Conservation (phyloP, 805 yeast genomes). For the Candida insectalens region DNA sequence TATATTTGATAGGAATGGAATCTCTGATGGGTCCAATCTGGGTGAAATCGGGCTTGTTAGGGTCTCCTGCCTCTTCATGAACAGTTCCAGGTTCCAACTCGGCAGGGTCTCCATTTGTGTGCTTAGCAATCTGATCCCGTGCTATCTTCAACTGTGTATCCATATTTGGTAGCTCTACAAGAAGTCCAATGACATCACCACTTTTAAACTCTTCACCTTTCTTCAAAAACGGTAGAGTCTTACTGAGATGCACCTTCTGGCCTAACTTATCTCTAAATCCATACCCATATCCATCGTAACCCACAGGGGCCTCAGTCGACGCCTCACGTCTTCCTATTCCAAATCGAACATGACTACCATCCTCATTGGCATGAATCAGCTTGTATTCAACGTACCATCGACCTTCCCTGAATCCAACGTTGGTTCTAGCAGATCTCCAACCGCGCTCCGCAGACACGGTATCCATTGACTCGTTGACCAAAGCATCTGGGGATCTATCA, state of each 20-base stretch:
- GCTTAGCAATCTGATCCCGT: constrained; percentile 24
- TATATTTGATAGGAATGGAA: constrained; percentile 79
- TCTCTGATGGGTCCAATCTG: constrained; percentile 55
- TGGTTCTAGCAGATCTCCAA: constrained; percentile 72
- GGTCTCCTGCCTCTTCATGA: not conserved
- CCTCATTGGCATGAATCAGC: constrained; percentile 26
- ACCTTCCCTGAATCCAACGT: constrained; percentile 72
- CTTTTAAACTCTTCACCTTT: constrained; percentile 40
- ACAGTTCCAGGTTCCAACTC: not conserved
- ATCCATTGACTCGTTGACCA: constrained; percentile 27
- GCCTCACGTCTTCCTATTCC: constrained; percentile 86
- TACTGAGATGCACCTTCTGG: constrained; percentile 64
- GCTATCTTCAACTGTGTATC: constrained; percentile 35
- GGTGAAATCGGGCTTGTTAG: constrained; percentile 5
- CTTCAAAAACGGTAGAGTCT: constrained; percentile 46
- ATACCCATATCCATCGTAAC: constrained; percentile 90
- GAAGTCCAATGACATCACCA: constrained; percentile 80
- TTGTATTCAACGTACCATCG: constrained; percentile 70
- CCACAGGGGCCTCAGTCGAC: constrained; percentile 88
- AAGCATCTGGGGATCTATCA: constrained; percentile 59
- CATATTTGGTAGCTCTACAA: constrained; percentile 57
- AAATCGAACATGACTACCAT: constrained; percentile 47
- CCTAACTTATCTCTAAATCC: constrained; percentile 78
- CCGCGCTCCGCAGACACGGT: constrained; percentile 56
- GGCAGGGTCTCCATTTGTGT: constrained; percentile 15